Evolutionary conservation across 225 moss, liverwort and hornwort species (phyloP), one percentile per base, ranked within the genome.

Genomic region (Climacium dendroides): DNA sequence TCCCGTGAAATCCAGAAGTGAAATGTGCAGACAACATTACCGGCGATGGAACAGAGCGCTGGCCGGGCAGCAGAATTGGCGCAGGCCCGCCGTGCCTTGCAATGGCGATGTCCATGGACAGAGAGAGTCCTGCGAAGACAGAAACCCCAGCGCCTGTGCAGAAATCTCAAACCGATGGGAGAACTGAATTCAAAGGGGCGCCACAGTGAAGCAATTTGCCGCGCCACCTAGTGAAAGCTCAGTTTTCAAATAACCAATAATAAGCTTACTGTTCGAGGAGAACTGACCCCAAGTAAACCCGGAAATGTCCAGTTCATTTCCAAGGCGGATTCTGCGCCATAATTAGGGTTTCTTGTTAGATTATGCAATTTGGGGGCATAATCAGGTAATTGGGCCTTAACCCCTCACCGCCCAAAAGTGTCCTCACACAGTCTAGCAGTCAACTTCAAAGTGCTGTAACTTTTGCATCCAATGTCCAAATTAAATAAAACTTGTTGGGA

Each of bases 61-160:
- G 72, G 34, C 70, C 35, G 54, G 65, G 79, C 73, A 88, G 37
- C 58, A 86, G 60, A 18, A 54, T n/a, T 34, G 35, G 52, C 76
- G 87, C 57, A 18, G 80, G 70, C 60, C 85, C 85, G 43, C 87
- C 78, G 74, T n/a, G 89, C 79, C 85, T 78, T 74, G 87, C 82
- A 43, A 53, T 78, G 67, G 72, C 74, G n/a, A 66, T 37, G 85
- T 87, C 84, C 89, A 89, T 85, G 35, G 84, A 78, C 73, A 53
- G 24, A 53, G 24, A 53, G 48, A 63, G 57, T 35, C 14, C 18
- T 29, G 37, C 24, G 50, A 81, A 74, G 32, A 59, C 45, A 23
- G 37, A 50, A 86, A 86, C 48, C 69, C 71, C 71, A 60, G 20
- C 58, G 41, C 19, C 15, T 52, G 22, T 52, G 39, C 62, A 28